Conservation (phyloP, 148 eudicot species). For the Vaccinium macrocarpon region DNA sequence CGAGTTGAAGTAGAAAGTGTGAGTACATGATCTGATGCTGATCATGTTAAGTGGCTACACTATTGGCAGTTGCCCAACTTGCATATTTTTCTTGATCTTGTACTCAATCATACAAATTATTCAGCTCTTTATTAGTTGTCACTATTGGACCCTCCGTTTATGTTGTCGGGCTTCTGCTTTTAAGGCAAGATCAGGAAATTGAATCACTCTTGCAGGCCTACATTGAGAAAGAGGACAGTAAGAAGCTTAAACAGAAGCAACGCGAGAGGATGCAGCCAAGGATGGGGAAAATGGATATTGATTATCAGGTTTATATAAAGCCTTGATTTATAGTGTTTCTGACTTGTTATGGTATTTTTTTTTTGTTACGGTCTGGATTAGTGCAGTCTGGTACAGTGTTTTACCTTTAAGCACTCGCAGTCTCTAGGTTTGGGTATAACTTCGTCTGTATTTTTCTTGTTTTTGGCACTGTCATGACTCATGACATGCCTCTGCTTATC, state of each 20-base stretch:
- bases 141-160: background rate
- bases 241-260: slow-evolving; percentile 96
- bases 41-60: too few species aligned
- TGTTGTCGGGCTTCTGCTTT: background rate
- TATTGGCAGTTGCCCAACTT: background rate
- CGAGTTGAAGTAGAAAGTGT: background rate
- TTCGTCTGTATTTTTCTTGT: background rate
- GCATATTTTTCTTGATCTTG: background rate
- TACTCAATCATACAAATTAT: background rate
- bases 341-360: background rate
- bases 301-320: slow-evolving; percentile 66
- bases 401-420: slow-evolving; percentile 4
- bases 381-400: slow-evolving; percentile 39
- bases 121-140: background rate
- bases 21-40: background rate
- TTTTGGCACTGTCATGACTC: background rate
- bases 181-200: background rate
- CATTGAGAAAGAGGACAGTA: slow-evolving; percentile 93
- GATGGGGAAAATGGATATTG: slow-evolving; percentile 99
- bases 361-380: slow-evolving; percentile 24
- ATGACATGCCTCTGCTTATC: slow-evolving; percentile 4
- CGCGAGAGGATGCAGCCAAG: slow-evolving; percentile 99
- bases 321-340: background rate
- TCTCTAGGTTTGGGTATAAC: background rate
- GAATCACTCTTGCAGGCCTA: slow-evolving; percentile 55